These are phyloP conservation scores for Cruciata laevipes DNA, from an alignment of 257 asterid genomes.

Conservation along the genomic window DNA sequence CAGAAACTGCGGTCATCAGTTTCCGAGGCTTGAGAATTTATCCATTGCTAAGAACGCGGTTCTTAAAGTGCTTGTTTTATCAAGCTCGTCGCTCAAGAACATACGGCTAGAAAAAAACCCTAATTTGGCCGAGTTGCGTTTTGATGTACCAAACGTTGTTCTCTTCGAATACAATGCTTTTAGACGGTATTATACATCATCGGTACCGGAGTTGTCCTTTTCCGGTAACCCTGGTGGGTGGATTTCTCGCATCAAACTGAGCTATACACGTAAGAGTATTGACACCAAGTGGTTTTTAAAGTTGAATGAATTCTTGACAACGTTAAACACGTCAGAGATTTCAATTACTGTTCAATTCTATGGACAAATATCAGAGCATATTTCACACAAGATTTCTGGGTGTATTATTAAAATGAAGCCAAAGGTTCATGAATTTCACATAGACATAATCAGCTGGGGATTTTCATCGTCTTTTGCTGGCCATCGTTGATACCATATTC, in stretches of 20 bases:
- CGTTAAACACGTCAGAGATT: background rate
- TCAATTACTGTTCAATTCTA: background rate
- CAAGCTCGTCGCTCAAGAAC: background rate
- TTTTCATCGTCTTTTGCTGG: background rate
- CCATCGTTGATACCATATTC: background rate
- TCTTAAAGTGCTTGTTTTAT: background rate
- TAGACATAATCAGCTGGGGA: background rate
- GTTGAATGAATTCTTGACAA: too few relatives aligned
- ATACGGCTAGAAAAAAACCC: background rate
- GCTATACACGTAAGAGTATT: background rate
- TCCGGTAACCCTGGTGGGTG: background rate
- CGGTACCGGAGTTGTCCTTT: background rate
- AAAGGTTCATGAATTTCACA: background rate
- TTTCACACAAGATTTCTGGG: too few relatives aligned
- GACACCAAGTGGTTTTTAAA: too few relatives aligned
- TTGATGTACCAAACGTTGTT: background rate
- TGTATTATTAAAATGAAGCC: background rate
- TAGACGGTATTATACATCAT: too few relatives aligned
- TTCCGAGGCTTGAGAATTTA: background rate
- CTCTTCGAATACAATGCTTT: background rate
- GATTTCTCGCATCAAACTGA: background rate
- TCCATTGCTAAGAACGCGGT: background rate
- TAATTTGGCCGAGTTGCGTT: background rate
- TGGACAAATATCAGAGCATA: background rate
- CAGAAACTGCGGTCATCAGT: background rate